These are phyloP conservation scores for Tagetes patula DNA, from an alignment of 129 eudicot genomes.

Conservation along the genomic window DNA sequence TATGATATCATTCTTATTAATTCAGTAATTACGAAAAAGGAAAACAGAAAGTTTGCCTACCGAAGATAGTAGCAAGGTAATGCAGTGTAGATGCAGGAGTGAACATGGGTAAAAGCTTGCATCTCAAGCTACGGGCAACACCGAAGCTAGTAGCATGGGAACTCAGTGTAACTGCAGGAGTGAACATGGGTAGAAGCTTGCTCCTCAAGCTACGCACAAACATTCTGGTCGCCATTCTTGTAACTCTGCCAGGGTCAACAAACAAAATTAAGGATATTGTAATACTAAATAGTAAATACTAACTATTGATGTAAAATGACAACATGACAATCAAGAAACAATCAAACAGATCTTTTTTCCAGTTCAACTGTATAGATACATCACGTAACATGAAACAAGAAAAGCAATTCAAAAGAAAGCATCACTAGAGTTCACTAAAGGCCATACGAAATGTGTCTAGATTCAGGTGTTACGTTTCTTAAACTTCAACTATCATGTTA, in stretches of 20 bases:
- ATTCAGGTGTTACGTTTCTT: background rate
- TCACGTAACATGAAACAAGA: background rate
- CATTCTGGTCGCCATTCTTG: slow-evolving; percentile 46
- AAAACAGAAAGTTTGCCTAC: slow-evolving; percentile 31
- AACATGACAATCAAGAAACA: background rate
- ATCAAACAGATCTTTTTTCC: background rate
- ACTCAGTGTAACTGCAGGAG: slow-evolving; percentile 55
- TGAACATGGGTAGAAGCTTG: slow-evolving; percentile 40
- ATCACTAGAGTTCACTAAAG: background rate
- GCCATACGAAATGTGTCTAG: background rate
- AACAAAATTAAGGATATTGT: background rate
- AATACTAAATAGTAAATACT: background rate
- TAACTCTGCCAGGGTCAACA: slow-evolving; percentile 23
- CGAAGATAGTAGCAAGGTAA: slow-evolving; percentile 90
- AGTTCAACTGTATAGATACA: background rate
- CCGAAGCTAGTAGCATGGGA: slow-evolving; percentile 98
- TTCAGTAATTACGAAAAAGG: background rate
- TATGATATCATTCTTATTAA: background rate
- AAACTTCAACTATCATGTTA: background rate
- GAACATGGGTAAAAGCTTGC: slow-evolving; percentile 43
- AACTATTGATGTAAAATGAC: background rate
- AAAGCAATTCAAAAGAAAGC: background rate
- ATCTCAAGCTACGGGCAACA: slow-evolving; percentile 50
- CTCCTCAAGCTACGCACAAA: slow-evolving; percentile 48
- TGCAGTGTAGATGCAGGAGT: slow-evolving; percentile 38